A percentile compares a stretch with the other conserved stretches of the same genome.
Evolutionary conservation across 1,284 basidiomycete species (phyloP).

Genomic region (Ceratobasidium sp.): DNA sequence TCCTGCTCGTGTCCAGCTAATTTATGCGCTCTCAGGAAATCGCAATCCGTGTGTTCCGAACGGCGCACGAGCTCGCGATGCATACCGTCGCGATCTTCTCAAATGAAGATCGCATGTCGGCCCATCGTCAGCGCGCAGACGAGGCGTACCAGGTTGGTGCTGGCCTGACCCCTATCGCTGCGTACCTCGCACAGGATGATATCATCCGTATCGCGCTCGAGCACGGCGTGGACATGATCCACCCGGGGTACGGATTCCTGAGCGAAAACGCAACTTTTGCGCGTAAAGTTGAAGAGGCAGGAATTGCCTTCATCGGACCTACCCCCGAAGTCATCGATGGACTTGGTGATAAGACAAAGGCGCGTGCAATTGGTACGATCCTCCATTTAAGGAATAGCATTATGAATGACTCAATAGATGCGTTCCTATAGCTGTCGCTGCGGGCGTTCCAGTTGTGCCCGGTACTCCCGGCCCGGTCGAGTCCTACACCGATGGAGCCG

Average conservation of each 20-base stretch:
- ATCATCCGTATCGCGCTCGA: slow-evolving; percentile 95
- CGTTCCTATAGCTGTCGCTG: slow-evolving; percentile 71
- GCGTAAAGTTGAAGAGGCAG: slow-evolving; percentile 94
- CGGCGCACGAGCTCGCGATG: slow-evolving; percentile 98
- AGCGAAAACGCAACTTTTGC: slow-evolving; percentile 97
- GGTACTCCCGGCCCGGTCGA: slow-evolving; percentile 95
- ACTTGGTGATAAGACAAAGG: slow-evolving; percentile 99
- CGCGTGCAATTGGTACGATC: slow-evolving; percentile 75
- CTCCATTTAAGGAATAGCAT: slow-evolving; percentile 39
- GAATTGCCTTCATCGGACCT: slow-evolving; percentile 96
- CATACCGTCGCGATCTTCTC: slow-evolving; percentile 99
- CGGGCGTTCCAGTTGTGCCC: slow-evolving; percentile 94
- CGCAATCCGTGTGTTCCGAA: slow-evolving; percentile 97
- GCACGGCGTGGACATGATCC: slow-evolving; percentile 99
- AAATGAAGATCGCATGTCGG: slow-evolving; percentile 93
- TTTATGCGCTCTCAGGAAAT: slow-evolving; percentile 75
- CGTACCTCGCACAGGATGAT: slow-evolving; percentile 97
- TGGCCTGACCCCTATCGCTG: slow-evolving; percentile 92
- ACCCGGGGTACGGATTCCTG: slow-evolving; percentile 98
- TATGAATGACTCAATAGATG: slow-evolving; percentile 18
- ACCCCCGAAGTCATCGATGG: slow-evolving; percentile 96
- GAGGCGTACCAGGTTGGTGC: slow-evolving; percentile 98
- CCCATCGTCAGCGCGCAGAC: slow-evolving; percentile 97
- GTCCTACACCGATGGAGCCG: slow-evolving; percentile 79
- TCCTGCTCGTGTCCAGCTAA: slow-evolving; percentile 18